phyloP scores from a whole-genome alignment of 176 grass and related monocot genomes.

The Hordeum vulgare region DNA sequence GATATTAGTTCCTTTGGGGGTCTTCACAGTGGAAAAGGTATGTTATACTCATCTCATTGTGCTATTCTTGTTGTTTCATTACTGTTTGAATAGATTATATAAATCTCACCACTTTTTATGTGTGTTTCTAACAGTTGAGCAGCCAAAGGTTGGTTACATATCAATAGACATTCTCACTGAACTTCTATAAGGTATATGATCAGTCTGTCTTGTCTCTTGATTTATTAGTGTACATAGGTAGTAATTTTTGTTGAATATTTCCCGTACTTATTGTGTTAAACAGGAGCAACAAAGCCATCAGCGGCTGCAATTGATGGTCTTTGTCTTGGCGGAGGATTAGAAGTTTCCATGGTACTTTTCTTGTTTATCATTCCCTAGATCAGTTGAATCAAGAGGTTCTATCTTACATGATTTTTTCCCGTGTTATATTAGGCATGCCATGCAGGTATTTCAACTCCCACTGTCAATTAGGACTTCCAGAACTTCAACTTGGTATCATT shows the following conservation, averaged over 20 bases:
- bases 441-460: constrained; percentile 81
- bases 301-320: too few relatives aligned
- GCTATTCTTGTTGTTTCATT: constrained; percentile 11
- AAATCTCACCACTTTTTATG: constrained; percentile 1
- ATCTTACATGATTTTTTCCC: background rate
- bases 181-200: constrained; percentile 74
- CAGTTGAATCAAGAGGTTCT: background rate
- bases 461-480: constrained; percentile 71
- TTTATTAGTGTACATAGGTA: too few relatives aligned
- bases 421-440: constrained; percentile 73
- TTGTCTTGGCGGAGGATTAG: too few relatives aligned
- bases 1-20: constrained; percentile 67
- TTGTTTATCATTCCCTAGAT: background rate
- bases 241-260: constrained; percentile 22
- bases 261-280: too few relatives aligned
- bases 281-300: too few relatives aligned
- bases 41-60: background rate
- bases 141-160: constrained; percentile 76
- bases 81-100: background rate
- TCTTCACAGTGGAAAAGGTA: constrained; percentile 71
- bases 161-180: constrained; percentile 85
- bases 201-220: background rate
- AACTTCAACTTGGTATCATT: constrained; percentile 85
- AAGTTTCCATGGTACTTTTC: constrained; percentile 84
- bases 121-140: constrained; percentile 34